A percentile compares a stretch with the other conserved stretches of the same genome.
These are phyloP conservation scores for Metschnikowia arizonensis DNA, from an alignment of 805 yeast genomes.

Conservation along the genomic window DNA sequence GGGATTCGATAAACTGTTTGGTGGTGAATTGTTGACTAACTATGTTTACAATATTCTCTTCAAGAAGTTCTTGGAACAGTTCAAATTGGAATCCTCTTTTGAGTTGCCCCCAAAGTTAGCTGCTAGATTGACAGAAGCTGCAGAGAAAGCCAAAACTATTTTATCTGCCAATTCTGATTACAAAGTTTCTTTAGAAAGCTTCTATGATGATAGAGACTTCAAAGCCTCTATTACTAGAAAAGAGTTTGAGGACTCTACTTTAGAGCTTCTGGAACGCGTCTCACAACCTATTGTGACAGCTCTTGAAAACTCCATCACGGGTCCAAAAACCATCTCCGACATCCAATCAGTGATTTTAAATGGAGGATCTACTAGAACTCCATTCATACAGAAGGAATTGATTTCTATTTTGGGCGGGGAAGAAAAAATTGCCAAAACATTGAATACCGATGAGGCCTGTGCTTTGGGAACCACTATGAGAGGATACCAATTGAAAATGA, in stretches of 20 bases:
- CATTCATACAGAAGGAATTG: conserved; percentile 70
- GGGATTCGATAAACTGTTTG: conserved; percentile 62
- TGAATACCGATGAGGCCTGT: conserved; percentile 94
- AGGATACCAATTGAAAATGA: conserved; percentile 64
- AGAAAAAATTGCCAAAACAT: conserved; percentile 66
- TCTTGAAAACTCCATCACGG: conserved; percentile 33
- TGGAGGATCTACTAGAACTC: conserved; percentile 92
- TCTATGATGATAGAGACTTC: conserved; percentile 73
- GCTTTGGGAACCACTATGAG: conserved; percentile 85
- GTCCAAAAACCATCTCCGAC: conserved; percentile 25
- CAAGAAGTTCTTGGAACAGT: conserved; percentile 49
- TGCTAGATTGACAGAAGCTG: conserved; percentile 69
- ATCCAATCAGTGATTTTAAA: conserved; percentile 68
- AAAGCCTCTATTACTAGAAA: conserved; percentile 61
- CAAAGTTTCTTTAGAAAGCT: conserved; percentile 67
- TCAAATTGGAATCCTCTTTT: conserved; percentile 35
- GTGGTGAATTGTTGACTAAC: conserved; percentile 73
- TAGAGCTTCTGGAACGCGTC: conserved; percentile 44
- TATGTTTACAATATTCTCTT: conserved; percentile 58
- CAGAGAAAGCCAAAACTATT: conserved; percentile 85
- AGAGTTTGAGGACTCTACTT: conserved; percentile 65
- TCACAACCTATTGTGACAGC: conserved; percentile 54
- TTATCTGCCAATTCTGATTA: conserved; percentile 87
- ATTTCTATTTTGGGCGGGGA: conserved; percentile 48
- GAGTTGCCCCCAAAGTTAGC: conserved; percentile 54